phyloP scores from a whole-genome alignment of 768 basidiomycete genomes.

The Hericium erinaceus region DNA sequence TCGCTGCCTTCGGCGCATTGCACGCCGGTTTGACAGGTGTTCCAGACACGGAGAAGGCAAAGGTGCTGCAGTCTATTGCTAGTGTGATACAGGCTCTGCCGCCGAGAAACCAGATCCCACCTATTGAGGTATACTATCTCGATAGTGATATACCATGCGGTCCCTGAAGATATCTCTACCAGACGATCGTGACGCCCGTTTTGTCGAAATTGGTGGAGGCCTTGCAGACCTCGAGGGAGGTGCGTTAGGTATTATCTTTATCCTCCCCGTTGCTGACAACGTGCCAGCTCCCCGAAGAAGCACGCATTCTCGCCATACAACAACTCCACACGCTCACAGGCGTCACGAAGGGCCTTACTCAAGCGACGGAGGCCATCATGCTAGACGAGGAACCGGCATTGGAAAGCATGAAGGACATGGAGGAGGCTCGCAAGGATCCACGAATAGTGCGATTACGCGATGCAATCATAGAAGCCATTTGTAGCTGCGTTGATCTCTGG shows the following conservation, averaged over 20 bases:
- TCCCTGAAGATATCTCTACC: constrained; percentile 1
- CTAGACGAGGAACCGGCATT: constrained; percentile 48
- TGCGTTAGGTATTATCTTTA: constrained; percentile 21
- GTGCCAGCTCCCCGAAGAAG: constrained; percentile 61
- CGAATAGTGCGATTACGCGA: constrained; percentile 56
- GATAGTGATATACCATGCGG: neutral
- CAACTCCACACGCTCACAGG: constrained; percentile 79
- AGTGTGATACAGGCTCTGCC: constrained; percentile 90
- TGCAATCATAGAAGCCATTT: constrained; percentile 51
- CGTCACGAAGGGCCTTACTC: constrained; percentile 80
- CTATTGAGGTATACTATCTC: constrained; percentile 46
- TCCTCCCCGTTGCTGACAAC: neutral
- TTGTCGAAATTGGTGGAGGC: constrained; percentile 59
- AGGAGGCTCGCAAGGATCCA: constrained; percentile 52
- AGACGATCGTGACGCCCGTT: constrained; percentile 74
- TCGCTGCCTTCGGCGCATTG: constrained; percentile 75
- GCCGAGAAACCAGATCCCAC: constrained; percentile 65
- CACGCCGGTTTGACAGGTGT: constrained; percentile 69
- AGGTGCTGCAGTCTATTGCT: constrained; percentile 86
- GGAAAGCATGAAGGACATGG: constrained; percentile 45
- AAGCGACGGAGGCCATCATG: constrained; percentile 57
- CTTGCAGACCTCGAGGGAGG: constrained; percentile 43
- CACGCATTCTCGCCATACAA: constrained; percentile 52
- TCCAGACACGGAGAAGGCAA: constrained; percentile 82
- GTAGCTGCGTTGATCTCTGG: constrained; percentile 63